phyloP scores from a whole-genome alignment of 2,329 filamentous ascomycete species.

The Helotiales sp. region DNA sequence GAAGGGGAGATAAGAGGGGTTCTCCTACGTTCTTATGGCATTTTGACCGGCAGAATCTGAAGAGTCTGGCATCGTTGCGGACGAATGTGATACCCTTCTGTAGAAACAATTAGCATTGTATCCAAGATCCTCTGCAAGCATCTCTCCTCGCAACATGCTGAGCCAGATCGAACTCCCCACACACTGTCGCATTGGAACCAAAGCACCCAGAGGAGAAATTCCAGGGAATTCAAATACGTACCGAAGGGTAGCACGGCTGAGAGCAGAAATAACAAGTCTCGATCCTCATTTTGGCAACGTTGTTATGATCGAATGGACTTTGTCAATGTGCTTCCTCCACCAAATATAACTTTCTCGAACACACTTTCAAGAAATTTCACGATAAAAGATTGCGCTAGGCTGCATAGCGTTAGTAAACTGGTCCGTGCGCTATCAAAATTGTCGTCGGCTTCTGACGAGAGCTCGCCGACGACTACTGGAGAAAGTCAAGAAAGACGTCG shows the following conservation, averaged over 20 bases:
- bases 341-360: constrained; percentile 19
- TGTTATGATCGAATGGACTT: constrained; percentile 4
- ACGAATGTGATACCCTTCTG: constrained; percentile 56
- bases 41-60: constrained; percentile 61
- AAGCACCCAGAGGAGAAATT: not conserved
- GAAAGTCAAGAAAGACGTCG: not conserved
- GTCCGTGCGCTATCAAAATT: constrained; percentile 21
- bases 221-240: not conserved
- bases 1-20: not conserved
- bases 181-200: not conserved
- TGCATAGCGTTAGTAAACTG: not conserved
- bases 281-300: constrained; percentile 48
- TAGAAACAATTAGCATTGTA: constrained; percentile 16
- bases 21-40: constrained; percentile 49
- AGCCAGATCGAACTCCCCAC: not conserved
- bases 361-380: constrained; percentile 31
- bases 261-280: constrained; percentile 76
- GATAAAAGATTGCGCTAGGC: constrained; percentile 30
- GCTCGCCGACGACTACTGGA: not conserved
- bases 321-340: not conserved
- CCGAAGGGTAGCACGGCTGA: constrained; percentile 66
- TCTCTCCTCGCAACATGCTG: not conserved
- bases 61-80: constrained; percentile 51
- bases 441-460: constrained; percentile 7
- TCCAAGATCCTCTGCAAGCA: not conserved